Conservation (phyloP, 2,329 filamentous ascomycete genomes). For the Fusarium nanum region DNA sequence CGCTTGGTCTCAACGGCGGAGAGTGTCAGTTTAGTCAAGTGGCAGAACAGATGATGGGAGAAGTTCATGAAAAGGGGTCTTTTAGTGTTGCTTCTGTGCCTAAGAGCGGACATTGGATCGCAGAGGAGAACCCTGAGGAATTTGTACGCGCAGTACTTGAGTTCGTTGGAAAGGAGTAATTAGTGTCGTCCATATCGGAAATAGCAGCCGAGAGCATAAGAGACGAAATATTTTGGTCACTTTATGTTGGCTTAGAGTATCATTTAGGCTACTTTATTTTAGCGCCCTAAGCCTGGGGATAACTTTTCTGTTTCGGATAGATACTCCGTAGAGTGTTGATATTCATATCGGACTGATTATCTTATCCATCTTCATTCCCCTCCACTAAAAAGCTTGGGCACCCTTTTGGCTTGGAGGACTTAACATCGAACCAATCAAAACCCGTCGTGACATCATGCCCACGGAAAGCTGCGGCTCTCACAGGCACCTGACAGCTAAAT, state of each 20-base stretch:
- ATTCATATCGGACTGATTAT: constrained; percentile 17
- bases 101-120: constrained; percentile 23
- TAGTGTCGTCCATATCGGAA: not conserved
- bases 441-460: constrained; percentile 35
- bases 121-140: constrained; percentile 20
- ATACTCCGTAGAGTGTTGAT: not conserved
- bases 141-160: constrained; percentile 17
- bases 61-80: constrained; percentile 12
- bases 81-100: constrained; percentile 16
- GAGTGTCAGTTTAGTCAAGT: constrained; percentile 20
- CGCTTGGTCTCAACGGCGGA: constrained; percentile 8
- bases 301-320: too few relatives aligned
- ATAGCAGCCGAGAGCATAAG: not conserved
- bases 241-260: not conserved
- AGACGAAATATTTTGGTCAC: not conserved
- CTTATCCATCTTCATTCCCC: constrained; percentile 31
- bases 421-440: constrained; percentile 32
- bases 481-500: constrained; percentile 19
- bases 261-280: not conserved
- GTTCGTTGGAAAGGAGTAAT: constrained; percentile 10
- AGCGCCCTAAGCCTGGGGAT: too few relatives aligned
- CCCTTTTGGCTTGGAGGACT: constrained; percentile 20
- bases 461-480: constrained; percentile 43
- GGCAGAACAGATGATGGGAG: constrained; percentile 21
- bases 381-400: constrained; percentile 20